Evolutionary conservation across 1,284 basidiomycete genomes (phyloP).

Genomic region (Irpex rosettiformis): DNA sequence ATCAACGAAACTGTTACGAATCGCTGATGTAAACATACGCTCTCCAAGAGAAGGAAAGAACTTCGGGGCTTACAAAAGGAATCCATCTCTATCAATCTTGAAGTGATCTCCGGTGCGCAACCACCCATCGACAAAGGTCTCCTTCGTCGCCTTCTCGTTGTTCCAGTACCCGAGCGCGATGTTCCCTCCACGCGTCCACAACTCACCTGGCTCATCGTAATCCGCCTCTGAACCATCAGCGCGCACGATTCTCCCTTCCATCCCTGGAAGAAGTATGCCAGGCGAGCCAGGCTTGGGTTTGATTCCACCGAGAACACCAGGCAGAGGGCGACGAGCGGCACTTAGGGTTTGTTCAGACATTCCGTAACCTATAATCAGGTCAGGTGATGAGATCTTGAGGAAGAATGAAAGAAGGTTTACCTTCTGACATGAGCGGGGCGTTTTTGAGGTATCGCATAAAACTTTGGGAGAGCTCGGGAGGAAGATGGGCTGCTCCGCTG

Average conservation of each 20-base stretch:
- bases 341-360: constrained; percentile 76
- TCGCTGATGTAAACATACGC: too few relatives aligned
- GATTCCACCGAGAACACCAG: constrained; percentile 42
- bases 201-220: constrained; percentile 59
- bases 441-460: constrained; percentile 37
- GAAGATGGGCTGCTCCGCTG: constrained; percentile 67
- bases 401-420: constrained; percentile 31
- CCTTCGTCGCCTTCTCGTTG: constrained; percentile 59
- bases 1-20: constrained; percentile 49
- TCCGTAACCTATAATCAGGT: constrained; percentile 54
- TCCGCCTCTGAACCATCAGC: constrained; percentile 58
- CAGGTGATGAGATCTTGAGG: not conserved
- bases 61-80: constrained; percentile 60
- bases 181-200: constrained; percentile 53
- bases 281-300: constrained; percentile 38
- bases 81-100: constrained; percentile 50
- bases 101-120: constrained; percentile 70
- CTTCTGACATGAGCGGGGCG: constrained; percentile 41
- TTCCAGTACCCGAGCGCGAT: constrained; percentile 67
- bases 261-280: constrained; percentile 59
- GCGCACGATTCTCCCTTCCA: constrained; percentile 58
- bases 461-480: constrained; percentile 46
- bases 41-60: too few relatives aligned
- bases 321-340: constrained; percentile 41
- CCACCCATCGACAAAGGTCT: constrained; percentile 69